Evolutionary conservation across 805 yeast genomes (phyloP).

Genomic region (Monosporozyma aerobia): DNA sequence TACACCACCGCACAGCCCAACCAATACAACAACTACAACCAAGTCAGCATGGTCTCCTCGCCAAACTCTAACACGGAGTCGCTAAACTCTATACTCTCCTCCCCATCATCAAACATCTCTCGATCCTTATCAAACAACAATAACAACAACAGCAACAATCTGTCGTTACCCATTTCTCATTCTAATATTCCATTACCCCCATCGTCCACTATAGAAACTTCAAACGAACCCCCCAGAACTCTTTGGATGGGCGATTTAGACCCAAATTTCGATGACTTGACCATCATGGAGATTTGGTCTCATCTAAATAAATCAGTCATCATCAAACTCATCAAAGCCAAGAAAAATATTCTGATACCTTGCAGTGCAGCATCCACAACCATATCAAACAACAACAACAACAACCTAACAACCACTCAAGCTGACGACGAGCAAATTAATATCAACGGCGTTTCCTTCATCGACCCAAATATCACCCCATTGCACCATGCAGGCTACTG

Average conservation of each 20-base stretch:
- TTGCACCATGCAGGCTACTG: conserved; percentile 57
- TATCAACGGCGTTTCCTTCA: conserved; percentile 26
- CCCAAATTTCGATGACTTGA: conserved; percentile 65
- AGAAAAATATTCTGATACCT: conserved; percentile 29
- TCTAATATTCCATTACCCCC: conserved; percentile 43
- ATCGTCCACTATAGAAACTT: conserved; percentile 38
- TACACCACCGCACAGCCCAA: too few species aligned
- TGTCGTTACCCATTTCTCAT: not conserved
- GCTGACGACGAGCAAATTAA: not conserved
- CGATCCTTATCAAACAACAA: too few species aligned
- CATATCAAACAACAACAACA: not conserved
- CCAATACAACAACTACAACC: not conserved
- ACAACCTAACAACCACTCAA: not conserved
- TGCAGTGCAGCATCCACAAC: conserved; percentile 17
- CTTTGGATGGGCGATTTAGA: conserved; percentile 87
- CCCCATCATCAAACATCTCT: not conserved
- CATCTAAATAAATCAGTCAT: conserved; percentile 45
- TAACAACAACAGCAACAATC: too few species aligned
- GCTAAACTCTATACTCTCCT: not conserved
- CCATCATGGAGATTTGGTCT: conserved; percentile 52
- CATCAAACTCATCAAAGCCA: conserved; percentile 57
- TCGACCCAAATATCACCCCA: conserved; percentile 27
- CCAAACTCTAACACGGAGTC: not conserved
- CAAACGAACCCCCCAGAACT: conserved; percentile 51
- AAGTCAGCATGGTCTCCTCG: not conserved